phyloP scores from a whole-genome alignment of 192 early-diverging fungal species.

The Umbelopsis sp. region DNA sequence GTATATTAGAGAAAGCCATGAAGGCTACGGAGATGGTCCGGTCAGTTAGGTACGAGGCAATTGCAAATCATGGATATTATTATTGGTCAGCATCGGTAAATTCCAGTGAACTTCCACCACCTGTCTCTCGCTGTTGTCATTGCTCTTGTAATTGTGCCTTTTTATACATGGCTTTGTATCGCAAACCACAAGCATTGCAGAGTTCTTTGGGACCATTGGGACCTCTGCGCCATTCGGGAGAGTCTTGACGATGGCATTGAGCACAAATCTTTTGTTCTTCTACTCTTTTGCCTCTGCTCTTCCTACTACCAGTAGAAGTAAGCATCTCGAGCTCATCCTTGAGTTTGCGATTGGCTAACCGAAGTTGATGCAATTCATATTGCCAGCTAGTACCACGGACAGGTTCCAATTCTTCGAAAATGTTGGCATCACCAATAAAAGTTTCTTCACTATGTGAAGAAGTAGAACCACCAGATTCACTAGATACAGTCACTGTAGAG shows the following conservation, averaged over 20 bases:
- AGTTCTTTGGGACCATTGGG: conserved; percentile 62
- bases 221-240: conserved; percentile 49
- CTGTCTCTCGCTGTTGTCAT: not conserved
- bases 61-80: not conserved
- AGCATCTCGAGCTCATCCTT: conserved; percentile 53
- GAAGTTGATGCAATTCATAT: conserved; percentile 40
- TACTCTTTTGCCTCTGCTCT: conserved; percentile 19
- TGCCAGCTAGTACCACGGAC: conserved; percentile 30
- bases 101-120: not conserved
- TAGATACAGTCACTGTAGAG: not conserved
- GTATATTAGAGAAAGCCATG: no score
- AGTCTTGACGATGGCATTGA: conserved; percentile 29
- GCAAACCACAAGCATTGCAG: conserved; percentile 32
- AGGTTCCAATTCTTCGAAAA: conserved; percentile 30
- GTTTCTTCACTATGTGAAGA: not conserved
- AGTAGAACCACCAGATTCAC: not conserved
- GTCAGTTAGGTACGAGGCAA: not conserved
- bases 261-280: conserved; percentile 34
- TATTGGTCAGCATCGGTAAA: not conserved
- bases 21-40: not conserved
- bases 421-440: not conserved
- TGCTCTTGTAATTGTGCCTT: not conserved
- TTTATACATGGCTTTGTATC: conserved; percentile 17
- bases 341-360: conserved; percentile 57
- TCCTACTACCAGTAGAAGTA: conserved; percentile 38